Conservation (phyloP, 305 asterid species). For the Coffea humblotiana region DNA sequence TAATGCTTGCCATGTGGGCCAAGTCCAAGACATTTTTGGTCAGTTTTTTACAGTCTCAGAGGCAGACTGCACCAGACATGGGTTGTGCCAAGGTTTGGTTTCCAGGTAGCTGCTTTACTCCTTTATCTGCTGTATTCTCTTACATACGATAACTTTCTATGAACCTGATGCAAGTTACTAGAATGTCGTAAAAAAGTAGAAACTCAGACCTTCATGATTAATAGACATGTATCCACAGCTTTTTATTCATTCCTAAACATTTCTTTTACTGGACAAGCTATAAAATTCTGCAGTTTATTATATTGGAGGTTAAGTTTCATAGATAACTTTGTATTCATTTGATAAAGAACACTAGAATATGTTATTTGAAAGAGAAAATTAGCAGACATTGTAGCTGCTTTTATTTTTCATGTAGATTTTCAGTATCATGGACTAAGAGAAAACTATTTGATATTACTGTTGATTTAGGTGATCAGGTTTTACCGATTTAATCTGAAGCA, state of each 20-base stretch:
- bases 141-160: neutral
- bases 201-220: neutral
- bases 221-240: neutral
- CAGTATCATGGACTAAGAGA: neutral
- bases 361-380: neutral
- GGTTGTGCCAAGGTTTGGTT: constrained; percentile 86
- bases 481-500: constrained; percentile 8
- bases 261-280: neutral
- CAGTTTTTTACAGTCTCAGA: constrained; percentile 69
- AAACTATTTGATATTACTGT: neutral
- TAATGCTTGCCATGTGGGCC: constrained; percentile 85
- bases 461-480: neutral
- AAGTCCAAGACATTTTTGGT: constrained; percentile 68
- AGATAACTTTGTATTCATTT: neutral
- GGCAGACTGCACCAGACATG: constrained; percentile 73
- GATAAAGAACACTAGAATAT: neutral
- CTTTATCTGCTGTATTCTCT: constrained; percentile 7
- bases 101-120: constrained; percentile 53
- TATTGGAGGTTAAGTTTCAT: neutral
- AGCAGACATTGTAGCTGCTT: neutral
- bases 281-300: neutral
- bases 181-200: neutral
- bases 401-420: neutral
- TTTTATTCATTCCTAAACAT: neutral
- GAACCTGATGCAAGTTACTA: neutral